A percentile compares a stretch with the other conserved stretches of the same genome.
phyloP scores from a whole-genome alignment of 2,329 filamentous ascomycete species.

The Penicillium sp. region DNA sequence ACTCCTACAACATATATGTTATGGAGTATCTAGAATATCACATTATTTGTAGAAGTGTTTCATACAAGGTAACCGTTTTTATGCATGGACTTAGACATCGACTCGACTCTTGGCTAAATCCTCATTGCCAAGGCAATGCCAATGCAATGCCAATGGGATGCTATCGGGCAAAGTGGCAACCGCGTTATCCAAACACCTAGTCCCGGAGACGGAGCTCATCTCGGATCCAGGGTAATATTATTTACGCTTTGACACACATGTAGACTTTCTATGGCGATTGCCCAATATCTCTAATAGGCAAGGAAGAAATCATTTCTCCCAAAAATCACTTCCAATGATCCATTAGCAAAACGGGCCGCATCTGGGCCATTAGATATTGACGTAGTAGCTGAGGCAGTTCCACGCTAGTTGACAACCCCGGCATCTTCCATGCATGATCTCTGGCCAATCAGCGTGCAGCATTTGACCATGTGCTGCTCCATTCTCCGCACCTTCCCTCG shows the following conservation, averaged over 20 bases:
- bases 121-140: not conserved
- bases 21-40: not conserved
- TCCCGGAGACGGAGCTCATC: not conserved
- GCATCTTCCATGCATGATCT: conserved; percentile 2
- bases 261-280: not conserved
- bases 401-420: not conserved
- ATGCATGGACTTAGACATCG: not conserved
- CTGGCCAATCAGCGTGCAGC: conserved; percentile 1
- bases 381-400: conserved; percentile 1
- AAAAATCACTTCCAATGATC: not conserved
- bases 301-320: not conserved
- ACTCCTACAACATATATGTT: not conserved
- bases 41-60: not conserved
- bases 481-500: conserved; percentile 6
- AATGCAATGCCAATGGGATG: conserved; percentile 1
- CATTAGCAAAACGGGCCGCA: conserved; percentile 1
- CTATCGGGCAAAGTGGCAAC: not conserved
- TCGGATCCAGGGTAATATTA: not conserved
- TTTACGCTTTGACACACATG: not conserved
- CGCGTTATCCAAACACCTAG: not conserved
- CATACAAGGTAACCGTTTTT: not conserved
- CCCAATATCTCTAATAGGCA: not conserved
- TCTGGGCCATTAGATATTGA: conserved; percentile 3
- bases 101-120: not conserved
- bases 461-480: conserved; percentile 16